These are phyloP conservation scores for Dichotomocladium elegans DNA, from an alignment of 371 early-diverging fungal species.

Conservation along the genomic window DNA sequence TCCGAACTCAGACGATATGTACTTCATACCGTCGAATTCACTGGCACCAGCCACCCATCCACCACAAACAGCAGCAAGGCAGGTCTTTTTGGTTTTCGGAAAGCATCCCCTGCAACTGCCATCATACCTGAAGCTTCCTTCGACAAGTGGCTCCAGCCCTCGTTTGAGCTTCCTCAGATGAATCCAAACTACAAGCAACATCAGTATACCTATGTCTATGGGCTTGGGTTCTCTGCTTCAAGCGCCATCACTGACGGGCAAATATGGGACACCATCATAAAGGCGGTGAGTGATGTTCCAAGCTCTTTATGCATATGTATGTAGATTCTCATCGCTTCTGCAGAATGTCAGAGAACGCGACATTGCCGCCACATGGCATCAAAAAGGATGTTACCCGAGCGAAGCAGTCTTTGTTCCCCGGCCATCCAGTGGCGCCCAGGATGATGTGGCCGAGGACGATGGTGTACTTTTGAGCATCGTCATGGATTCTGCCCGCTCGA, in stretches of 20 bases:
- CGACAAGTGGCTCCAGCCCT: slow-evolving; percentile 19
- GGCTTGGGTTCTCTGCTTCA: slow-evolving; percentile 42
- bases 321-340: background rate
- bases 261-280: slow-evolving; percentile 71
- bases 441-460: slow-evolving; percentile 65
- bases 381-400: slow-evolving; percentile 66
- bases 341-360: slow-evolving; percentile 27
- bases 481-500: slow-evolving; percentile 57
- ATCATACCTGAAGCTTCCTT: slow-evolving; percentile 25
- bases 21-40: slow-evolving; percentile 50
- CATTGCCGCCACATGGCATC: slow-evolving; percentile 42
- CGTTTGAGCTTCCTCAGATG: slow-evolving; percentile 64
- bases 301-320: background rate
- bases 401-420: slow-evolving; percentile 69
- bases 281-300: slow-evolving; percentile 37
- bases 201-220: slow-evolving; percentile 65
- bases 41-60: slow-evolving; percentile 32
- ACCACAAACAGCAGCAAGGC: too few relatives aligned
- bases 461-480: slow-evolving; percentile 73
- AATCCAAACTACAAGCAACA: slow-evolving; percentile 52
- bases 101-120: background rate
- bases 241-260: slow-evolving; percentile 41
- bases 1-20: slow-evolving; percentile 63
- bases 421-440: slow-evolving; percentile 26
- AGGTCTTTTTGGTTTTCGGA: background rate